Evolutionary conservation across 1,139 yeast species (phyloP).

Genomic region (Yamadazyma mexicana): DNA sequence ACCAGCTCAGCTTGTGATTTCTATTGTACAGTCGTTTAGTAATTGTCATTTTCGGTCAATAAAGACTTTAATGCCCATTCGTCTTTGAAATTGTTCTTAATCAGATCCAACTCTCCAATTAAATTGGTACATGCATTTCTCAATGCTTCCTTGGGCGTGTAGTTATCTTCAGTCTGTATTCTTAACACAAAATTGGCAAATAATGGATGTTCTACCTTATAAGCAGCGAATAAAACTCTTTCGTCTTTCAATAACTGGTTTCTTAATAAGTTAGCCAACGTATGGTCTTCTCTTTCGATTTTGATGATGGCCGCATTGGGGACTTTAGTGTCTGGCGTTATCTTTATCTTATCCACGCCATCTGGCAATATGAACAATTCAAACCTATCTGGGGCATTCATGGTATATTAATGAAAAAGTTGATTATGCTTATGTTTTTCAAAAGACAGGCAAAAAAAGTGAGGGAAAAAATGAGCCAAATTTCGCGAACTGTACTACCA

Average conservation of each 20-base stretch:
- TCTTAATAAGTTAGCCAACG: slow-evolving; percentile 85
- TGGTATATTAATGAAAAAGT: slow-evolving; percentile 20
- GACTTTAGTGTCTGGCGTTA: slow-evolving; percentile 91
- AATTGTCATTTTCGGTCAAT: slow-evolving; percentile 55
- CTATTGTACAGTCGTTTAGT: slow-evolving; percentile 4
- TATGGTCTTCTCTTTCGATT: slow-evolving; percentile 96
- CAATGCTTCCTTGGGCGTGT: slow-evolving; percentile 86
- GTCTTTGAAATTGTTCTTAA: slow-evolving; percentile 76
- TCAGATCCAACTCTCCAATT: slow-evolving; percentile 72
- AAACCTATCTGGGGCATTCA: slow-evolving; percentile 99
- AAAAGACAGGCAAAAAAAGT: neutral
- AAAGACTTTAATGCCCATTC: slow-evolving; percentile 93
- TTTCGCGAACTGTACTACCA: no score
- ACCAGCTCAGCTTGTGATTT: no score
- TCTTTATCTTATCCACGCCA: slow-evolving; percentile 86
- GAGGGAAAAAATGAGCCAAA: no score
- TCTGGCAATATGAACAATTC: slow-evolving; percentile 96
- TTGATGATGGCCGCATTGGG: slow-evolving; percentile 93
- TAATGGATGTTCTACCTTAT: slow-evolving; percentile 95
- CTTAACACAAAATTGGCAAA: slow-evolving; percentile 93
- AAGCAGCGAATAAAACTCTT: slow-evolving; percentile 90
- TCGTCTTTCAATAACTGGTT: slow-evolving; percentile 84
- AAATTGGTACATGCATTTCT: slow-evolving; percentile 84
- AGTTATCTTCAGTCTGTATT: slow-evolving; percentile 93
- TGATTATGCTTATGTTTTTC: neutral